phyloP scores from a whole-genome alignment of 2,329 filamentous ascomycete species.

The Ophioceras dolichostomum region DNA sequence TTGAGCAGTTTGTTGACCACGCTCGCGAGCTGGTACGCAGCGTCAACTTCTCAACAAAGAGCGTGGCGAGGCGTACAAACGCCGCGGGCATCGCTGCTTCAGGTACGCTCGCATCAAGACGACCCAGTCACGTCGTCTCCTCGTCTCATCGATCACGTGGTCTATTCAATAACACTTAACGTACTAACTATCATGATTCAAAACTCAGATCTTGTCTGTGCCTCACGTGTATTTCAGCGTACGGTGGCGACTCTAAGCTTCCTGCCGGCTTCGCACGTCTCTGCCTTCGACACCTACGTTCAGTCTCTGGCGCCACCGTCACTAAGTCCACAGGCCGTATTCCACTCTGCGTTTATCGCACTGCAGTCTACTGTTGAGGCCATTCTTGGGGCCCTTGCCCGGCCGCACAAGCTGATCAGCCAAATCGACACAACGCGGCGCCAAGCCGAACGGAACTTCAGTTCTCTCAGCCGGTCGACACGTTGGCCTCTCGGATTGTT shows the following conservation, averaged over 20 bases:
- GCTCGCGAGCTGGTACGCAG: constrained; percentile 81
- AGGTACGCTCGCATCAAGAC: constrained; percentile 31
- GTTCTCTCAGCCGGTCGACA: constrained; percentile 59
- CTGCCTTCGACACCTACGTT: constrained; percentile 62
- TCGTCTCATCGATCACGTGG: too few species aligned
- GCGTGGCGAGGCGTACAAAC: constrained; percentile 69
- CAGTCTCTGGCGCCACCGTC: constrained; percentile 53
- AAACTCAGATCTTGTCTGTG: constrained; percentile 37
- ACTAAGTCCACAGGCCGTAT: constrained; percentile 57
- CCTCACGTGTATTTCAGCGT: constrained; percentile 15
- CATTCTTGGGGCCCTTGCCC: constrained; percentile 64
- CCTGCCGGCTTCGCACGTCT: constrained; percentile 54
- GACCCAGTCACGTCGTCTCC: too few species aligned
- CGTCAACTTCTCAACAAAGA: constrained; percentile 73
- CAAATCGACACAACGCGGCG: constrained; percentile 65
- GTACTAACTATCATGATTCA: not conserved
- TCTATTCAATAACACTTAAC: too few species aligned
- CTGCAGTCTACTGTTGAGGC: constrained; percentile 78
- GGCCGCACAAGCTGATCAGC: constrained; percentile 65
- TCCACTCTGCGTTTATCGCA: constrained; percentile 66
- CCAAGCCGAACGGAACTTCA: constrained; percentile 65
- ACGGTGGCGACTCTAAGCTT: constrained; percentile 46
- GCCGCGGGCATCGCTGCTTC: constrained; percentile 52
- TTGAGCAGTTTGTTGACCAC: constrained; percentile 86
- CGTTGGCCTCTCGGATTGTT: constrained; percentile 73